Conservation (phyloP, 2,329 filamentous ascomycete species). For the Fusarium udum region DNA sequence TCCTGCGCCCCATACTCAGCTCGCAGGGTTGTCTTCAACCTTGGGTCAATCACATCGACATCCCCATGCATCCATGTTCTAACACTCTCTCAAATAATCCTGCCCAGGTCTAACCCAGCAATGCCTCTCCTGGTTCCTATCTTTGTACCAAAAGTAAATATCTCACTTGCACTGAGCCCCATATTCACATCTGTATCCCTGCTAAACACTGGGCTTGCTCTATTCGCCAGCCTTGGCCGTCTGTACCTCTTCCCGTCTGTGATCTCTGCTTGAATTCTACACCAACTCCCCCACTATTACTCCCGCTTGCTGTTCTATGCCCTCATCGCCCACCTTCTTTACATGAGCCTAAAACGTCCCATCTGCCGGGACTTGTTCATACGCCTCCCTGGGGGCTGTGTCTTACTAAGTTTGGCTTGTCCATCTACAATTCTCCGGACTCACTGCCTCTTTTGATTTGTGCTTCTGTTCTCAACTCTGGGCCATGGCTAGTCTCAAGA, state of each 20-base stretch:
- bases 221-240: slow-evolving; percentile 33
- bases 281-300: slow-evolving; percentile 40
- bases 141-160: slow-evolving; percentile 37
- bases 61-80: slow-evolving; percentile 19
- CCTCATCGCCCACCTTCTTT: slow-evolving; percentile 47
- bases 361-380: slow-evolving; percentile 41
- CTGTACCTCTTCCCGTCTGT: slow-evolving; percentile 40
- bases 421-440: slow-evolving; percentile 45
- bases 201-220: slow-evolving; percentile 24
- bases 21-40: slow-evolving; percentile 42
- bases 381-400: slow-evolving; percentile 57
- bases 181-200: slow-evolving; percentile 31
- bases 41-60: slow-evolving; percentile 32
- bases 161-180: slow-evolving; percentile 34
- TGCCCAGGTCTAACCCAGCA: slow-evolving; percentile 33
- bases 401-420: slow-evolving; percentile 55
- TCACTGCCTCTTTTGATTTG: slow-evolving; percentile 44
- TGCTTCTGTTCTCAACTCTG: slow-evolving; percentile 54
- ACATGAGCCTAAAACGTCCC: slow-evolving; percentile 45
- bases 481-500: slow-evolving; percentile 64
- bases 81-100: slow-evolving; percentile 22
- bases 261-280: slow-evolving; percentile 38
- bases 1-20: slow-evolving; percentile 47
- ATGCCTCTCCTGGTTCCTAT: slow-evolving; percentile 44
- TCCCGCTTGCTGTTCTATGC: slow-evolving; percentile 38